phyloP scores from a whole-genome alignment of 192 early-diverging fungal genomes.

The Piromyces sp. region DNA sequence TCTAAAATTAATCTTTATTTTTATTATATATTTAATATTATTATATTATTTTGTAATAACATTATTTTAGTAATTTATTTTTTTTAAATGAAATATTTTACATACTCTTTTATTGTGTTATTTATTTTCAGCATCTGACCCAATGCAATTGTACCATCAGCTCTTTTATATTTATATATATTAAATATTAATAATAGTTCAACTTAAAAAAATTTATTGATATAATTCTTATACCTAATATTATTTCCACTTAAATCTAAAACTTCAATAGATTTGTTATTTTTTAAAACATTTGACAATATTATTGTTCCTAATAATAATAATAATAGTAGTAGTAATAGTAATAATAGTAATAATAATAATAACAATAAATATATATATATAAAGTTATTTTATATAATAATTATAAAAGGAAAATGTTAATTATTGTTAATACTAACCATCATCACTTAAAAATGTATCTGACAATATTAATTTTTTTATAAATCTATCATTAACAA shows the following conservation, averaged over 20 bases:
- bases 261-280: slow-evolving; percentile 16
- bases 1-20: slow-evolving; percentile 19
- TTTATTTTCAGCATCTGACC: slow-evolving; percentile 39
- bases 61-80: too few relatives aligned
- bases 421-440: too few relatives aligned
- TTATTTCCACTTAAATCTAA: slow-evolving; percentile 35
- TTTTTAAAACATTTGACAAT: slow-evolving; percentile 28
- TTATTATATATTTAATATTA: too few relatives aligned
- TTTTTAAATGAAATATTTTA: neutral
- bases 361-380: neutral
- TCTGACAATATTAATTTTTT: slow-evolving; percentile 19
- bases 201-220: too few relatives aligned
- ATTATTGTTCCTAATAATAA: slow-evolving; percentile 23
- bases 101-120: slow-evolving; percentile 13
- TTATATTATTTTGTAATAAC: too few relatives aligned
- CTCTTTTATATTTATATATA: neutral
- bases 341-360: too few relatives aligned
- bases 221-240: slow-evolving; percentile 5
- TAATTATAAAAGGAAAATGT: too few relatives aligned
- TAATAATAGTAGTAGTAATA: too few relatives aligned
- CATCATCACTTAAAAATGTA: slow-evolving; percentile 36
- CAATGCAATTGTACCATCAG: slow-evolving; percentile 35
- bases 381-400: too few relatives aligned
- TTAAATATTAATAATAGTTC: too few relatives aligned
- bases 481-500: slow-evolving; percentile 16